Evolutionary conservation across 2,329 filamentous ascomycete genomes (phyloP).

Genomic region (Neofusicoccum laricinum): DNA sequence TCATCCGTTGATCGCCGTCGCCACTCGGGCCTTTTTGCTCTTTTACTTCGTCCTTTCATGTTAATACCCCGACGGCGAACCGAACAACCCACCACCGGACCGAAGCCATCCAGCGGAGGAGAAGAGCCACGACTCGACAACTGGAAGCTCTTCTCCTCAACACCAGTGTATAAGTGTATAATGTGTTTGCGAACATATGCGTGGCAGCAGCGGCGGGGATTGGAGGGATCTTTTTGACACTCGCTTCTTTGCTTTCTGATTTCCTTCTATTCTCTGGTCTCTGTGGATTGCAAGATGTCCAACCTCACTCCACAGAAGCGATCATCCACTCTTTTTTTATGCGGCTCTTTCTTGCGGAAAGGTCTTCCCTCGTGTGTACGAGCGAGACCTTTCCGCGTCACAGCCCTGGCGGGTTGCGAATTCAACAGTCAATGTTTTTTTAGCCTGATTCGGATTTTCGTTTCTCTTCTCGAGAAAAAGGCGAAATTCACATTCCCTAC

Average conservation of each 20-base stretch:
- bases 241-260: not conserved
- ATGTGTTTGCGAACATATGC: constrained; percentile 2
- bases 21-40: not conserved
- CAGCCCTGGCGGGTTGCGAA: not conserved
- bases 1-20: not conserved
- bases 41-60: not conserved
- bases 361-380: not conserved
- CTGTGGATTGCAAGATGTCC: not conserved
- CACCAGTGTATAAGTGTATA: constrained; percentile 8
- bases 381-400: not conserved
- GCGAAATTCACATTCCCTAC: not conserved
- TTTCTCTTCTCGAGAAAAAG: not conserved
- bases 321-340: not conserved
- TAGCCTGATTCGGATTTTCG: not conserved
- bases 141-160: not conserved
- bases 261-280: not conserved
- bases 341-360: not conserved
- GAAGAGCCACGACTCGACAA: not conserved
- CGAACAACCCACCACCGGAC: not conserved
- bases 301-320: not conserved
- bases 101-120: not conserved
- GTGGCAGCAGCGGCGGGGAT: not conserved
- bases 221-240: not conserved
- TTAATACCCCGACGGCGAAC: constrained; percentile 1
- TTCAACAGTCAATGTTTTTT: not conserved